Evolutionary conservation across 225 moss, liverwort and hornwort genomes (phyloP), one percentile per base, ranked within the genome.

Genomic region (Marchantia polymorpha): DNA sequence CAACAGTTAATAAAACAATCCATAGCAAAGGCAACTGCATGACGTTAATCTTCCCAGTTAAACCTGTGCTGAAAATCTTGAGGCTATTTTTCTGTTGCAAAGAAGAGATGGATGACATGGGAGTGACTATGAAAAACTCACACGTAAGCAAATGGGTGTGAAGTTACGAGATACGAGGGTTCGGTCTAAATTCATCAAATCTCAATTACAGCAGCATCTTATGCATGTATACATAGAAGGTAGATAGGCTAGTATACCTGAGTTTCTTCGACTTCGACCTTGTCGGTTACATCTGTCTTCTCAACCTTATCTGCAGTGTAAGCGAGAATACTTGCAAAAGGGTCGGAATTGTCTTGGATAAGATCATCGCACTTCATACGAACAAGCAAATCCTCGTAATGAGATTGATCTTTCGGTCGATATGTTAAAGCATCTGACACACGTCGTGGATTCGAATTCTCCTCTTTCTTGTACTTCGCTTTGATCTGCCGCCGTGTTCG

Each of bases 391-490:
- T 88, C 87, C 58, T 74, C 74, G 64, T 88, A 88, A 77, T 88
- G 87, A 69, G 64, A 47, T 71, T 88, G 87, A 73, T 88, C 87
- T 60, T 75, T 76, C 13, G 89, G 78, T 80, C 91, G 88, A 60
- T 86, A 88, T n/a, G 92, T 92, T 72, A 99, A 85, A 26, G 91
- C 93, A 77, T 93, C 93, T 31, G 91, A 89, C 80, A 99, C 87
- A 74, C 93, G 95, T 54, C 90, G 51, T 74, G 99, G 90, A 83
- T 95, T 89, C 17, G 83, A 81, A 81, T 85, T 91, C 88, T 99
- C 99, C 85, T 99, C 99, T 30, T 95, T 99, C 87, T 99, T 99
- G 61, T 92, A 99, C 79, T 99, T 99, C 31, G 95, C 88, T 86
- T 99, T 99, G 23, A 99, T 92, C 84, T 99, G 99, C 75, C 93